These are phyloP conservation scores for Lachnellula suecica DNA, from an alignment of 2,329 filamentous ascomycete genomes.

Conservation along the genomic window DNA sequence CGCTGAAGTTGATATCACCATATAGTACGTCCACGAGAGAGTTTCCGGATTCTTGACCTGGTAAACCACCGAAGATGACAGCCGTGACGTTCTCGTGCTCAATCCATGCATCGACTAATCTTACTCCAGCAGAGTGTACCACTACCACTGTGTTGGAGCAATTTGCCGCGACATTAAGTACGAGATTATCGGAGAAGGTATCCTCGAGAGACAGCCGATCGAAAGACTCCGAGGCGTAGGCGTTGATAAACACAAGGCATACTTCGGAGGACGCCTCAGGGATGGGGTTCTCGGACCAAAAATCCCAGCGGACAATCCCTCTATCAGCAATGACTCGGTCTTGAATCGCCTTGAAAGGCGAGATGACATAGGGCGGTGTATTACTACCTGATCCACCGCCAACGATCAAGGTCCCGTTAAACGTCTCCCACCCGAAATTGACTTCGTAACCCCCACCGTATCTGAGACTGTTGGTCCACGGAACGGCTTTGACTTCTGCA, in stretches of 20 bases:
- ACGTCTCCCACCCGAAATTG: constrained; percentile 12
- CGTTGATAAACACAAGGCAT: constrained; percentile 66
- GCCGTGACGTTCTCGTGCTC: constrained; percentile 74
- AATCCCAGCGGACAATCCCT: constrained; percentile 59
- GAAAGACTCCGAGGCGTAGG: constrained; percentile 70
- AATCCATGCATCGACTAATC: constrained; percentile 65
- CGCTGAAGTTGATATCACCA: constrained; percentile 3
- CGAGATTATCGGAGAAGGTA: constrained; percentile 58
- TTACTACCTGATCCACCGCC: constrained; percentile 49
- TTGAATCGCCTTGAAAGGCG: constrained; percentile 55
- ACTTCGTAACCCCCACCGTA: neutral
- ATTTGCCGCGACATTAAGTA: constrained; percentile 53
- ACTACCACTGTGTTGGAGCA: constrained; percentile 64
- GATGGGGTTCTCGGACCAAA: constrained; percentile 36
- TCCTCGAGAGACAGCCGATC: constrained; percentile 58
- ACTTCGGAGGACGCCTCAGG: constrained; percentile 47
- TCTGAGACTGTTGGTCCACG: too few species aligned
- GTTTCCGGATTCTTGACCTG: constrained; percentile 75
- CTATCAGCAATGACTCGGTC: constrained; percentile 50
- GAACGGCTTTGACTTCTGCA: constrained; percentile 29
- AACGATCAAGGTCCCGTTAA: constrained; percentile 44
- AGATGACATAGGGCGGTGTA: constrained; percentile 45
- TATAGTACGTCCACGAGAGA: constrained; percentile 3
- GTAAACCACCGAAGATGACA: constrained; percentile 75
- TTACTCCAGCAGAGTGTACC: constrained; percentile 60